Base-by-base conservation (phyloP, 179 eudicot genomes). In the Silene coronaria region DNA sequence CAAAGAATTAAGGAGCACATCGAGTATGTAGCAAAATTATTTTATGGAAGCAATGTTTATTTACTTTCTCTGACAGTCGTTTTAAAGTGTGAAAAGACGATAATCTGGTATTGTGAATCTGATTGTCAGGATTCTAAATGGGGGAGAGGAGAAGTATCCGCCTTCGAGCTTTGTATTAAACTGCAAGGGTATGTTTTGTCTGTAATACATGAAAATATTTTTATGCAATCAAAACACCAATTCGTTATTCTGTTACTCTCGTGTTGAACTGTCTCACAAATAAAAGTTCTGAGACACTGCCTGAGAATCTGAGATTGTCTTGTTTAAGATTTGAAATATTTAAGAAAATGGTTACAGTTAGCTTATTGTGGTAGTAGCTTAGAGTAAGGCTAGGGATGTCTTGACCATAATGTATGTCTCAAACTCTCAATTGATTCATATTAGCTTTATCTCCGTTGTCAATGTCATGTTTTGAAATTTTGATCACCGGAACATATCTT, bases 71-170 rank as follows among this genome's bases (percentile, higher is more conserved):
- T 8, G 23, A 19, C 10, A 27, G 28, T 72, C 12, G 4, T 66
- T 30, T 21, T 19, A 9, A 28, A 53, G 0, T 28, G 61, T 51
- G 16, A n/a, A 67, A n/a, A 53, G 58, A 53, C 3, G 58, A 53
- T 53, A 17, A 36, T 53, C 17, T 72, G 48, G 21, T 45, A 58
- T 7, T 11, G 36, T 76, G 71, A 16, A 17, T 60, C 9, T 75
- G 74, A 71, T 51, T 79, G 23, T 77, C 85, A 92, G 93, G 73
- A 86, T 92, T 65, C 23, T 85, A 19, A 73, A 80, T 75, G 87
- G 89, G 53, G 90, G 96, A 78, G 96, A 89, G 77, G 74, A 57
- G 27, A 91, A 88, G 82, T 92, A 86, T 46, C 97, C 96, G n/a
- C 74, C 81, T 11, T 89, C 90, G 10, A 89, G 93, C 83, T 92